phyloP scores from a whole-genome alignment of 257 asterid species.

The Buddleja alternifolia region DNA sequence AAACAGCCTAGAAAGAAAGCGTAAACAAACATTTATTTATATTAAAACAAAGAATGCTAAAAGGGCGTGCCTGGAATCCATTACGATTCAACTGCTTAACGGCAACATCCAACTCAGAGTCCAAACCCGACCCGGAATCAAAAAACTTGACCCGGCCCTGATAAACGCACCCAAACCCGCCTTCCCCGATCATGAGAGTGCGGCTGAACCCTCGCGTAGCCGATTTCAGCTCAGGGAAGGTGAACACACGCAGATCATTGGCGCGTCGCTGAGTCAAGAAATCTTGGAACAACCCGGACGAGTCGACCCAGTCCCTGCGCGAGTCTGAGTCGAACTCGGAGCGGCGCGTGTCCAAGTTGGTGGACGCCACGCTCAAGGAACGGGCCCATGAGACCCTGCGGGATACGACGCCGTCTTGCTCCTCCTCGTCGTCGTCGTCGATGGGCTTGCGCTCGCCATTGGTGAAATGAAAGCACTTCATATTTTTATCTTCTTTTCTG shows the following conservation, averaged over 20 bases:
- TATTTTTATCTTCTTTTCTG: background rate
- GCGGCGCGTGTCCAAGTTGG: constrained; percentile 63
- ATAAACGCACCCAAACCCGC: constrained; percentile 59
- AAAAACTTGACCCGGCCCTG: constrained; percentile 53
- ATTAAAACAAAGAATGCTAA: constrained; percentile 9
- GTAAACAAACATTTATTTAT: too few species aligned
- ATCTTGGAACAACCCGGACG: constrained; percentile 59
- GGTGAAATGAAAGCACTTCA: constrained; percentile 91
- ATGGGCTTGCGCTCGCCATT: constrained; percentile 45
- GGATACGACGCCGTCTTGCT: constrained; percentile 42
- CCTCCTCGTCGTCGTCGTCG: constrained; percentile 44
- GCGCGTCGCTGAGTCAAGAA: constrained; percentile 63
- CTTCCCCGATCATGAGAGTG: constrained; percentile 77
- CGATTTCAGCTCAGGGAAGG: constrained; percentile 68
- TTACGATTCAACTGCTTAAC: constrained; percentile 86
- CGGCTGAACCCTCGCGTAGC: constrained; percentile 82
- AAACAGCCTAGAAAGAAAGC: background rate
- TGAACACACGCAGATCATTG: constrained; percentile 73
- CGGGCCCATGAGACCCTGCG: constrained; percentile 82
- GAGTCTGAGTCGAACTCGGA: constrained; percentile 79
- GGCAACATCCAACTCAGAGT: constrained; percentile 62
- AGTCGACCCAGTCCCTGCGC: constrained; percentile 65
- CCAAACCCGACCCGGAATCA: constrained; percentile 38
- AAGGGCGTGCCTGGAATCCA: constrained; percentile 91
- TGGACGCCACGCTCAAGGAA: constrained; percentile 86